phyloP scores from a whole-genome alignment of 345 rosid species.

The Passiflora organensis region DNA sequence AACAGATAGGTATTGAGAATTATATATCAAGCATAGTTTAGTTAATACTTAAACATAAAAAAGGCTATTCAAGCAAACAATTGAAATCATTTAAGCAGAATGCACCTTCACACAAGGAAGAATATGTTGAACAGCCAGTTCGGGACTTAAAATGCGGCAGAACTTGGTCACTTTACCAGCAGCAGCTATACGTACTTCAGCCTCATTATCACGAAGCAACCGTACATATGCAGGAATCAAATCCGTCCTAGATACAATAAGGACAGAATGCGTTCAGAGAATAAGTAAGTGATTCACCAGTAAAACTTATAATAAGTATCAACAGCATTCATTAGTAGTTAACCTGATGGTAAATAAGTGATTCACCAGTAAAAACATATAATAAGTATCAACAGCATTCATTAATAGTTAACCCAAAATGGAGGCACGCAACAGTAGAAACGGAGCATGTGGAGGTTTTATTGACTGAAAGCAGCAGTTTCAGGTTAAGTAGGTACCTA shows the following conservation, averaged over 20 bases:
- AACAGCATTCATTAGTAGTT: constrained; percentile 2
- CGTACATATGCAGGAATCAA: constrained; percentile 94
- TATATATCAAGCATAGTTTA: background rate
- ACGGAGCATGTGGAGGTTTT: background rate
- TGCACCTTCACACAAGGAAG: constrained; percentile 89
- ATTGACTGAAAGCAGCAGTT: background rate
- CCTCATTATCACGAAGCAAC: constrained; percentile 90
- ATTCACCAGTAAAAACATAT: too few relatives aligned
- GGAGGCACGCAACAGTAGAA: background rate
- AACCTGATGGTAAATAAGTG: background rate
- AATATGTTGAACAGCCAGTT: constrained; percentile 74
- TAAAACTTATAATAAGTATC: too few relatives aligned
- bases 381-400: background rate
- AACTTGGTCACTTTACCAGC: constrained; percentile 97
- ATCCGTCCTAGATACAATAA: constrained; percentile 44
- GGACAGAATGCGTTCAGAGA: too few relatives aligned
- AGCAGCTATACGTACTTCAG: constrained; percentile 99
- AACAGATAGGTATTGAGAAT: constrained; percentile 1
- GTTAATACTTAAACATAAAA: background rate
- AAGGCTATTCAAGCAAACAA: background rate
- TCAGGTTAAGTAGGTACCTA: constrained; percentile 39
- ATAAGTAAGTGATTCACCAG: background rate
- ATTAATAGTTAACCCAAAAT: background rate
- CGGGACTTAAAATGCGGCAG: constrained; percentile 82
- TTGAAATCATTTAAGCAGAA: background rate